Conservation (phyloP, 768 basidiomycete genomes). For the Russula virescens region DNA sequence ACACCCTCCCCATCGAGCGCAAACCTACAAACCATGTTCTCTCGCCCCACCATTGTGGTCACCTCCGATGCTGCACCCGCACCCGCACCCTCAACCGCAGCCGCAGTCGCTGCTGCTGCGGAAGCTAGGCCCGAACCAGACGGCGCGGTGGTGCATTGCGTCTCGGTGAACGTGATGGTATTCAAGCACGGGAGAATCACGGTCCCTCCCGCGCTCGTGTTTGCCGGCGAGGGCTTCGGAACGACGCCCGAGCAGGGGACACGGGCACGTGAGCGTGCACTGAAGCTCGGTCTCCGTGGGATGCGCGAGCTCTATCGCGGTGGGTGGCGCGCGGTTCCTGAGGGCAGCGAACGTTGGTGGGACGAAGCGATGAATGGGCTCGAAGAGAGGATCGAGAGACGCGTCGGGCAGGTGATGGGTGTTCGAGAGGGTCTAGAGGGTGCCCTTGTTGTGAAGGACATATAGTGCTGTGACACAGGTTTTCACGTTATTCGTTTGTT, state of each 20-base stretch:
- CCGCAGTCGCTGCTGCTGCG: slow-evolving; percentile 7
- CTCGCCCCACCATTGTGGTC: not conserved
- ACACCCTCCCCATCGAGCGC: slow-evolving; percentile 15
- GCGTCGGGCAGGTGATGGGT: slow-evolving; percentile 27
- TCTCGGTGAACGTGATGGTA: slow-evolving; percentile 57
- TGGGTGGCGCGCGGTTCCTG: slow-evolving; percentile 57
- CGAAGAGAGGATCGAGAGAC: slow-evolving; percentile 29
- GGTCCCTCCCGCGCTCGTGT: slow-evolving; percentile 58
- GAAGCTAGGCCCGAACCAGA: slow-evolving; percentile 39
- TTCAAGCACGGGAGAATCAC: slow-evolving; percentile 71
- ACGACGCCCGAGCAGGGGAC: slow-evolving; percentile 25
- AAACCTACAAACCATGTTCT: not conserved
- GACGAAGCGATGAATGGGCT: slow-evolving; percentile 47
- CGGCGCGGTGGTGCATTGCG: slow-evolving; percentile 54
- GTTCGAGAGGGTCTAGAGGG: slow-evolving; percentile 33
- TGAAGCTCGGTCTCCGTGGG: slow-evolving; percentile 34
- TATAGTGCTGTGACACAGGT: not conserved
- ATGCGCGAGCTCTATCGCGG: slow-evolving; percentile 47
- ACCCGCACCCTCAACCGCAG: not conserved
- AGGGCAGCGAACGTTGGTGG: slow-evolving; percentile 58
- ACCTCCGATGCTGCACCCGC: too few relatives aligned
- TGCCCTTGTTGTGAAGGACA: slow-evolving; percentile 10
- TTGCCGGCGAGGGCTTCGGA: slow-evolving; percentile 55
- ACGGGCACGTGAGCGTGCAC: slow-evolving; percentile 23
- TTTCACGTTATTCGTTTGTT: too few relatives aligned